A percentile compares a stretch with the other conserved stretches of the same genome.
These are phyloP conservation scores for Apiospora phragmitis DNA, from an alignment of 2,329 filamentous ascomycete genomes.

Conservation along the genomic window DNA sequence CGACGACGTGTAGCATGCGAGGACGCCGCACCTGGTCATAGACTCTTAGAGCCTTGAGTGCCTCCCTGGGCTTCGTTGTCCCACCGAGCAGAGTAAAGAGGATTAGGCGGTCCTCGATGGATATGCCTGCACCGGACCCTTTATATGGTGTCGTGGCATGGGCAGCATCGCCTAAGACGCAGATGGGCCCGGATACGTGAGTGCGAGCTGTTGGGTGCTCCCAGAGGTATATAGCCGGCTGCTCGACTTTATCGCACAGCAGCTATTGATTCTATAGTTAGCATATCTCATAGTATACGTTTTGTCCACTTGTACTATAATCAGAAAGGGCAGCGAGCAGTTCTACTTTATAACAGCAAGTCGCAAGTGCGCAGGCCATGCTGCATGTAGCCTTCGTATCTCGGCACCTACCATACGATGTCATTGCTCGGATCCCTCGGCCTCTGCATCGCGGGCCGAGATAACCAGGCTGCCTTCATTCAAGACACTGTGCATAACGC, in stretches of 20 bases:
- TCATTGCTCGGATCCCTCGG: not conserved
- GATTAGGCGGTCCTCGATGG: conserved; percentile 10
- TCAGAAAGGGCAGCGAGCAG: not conserved
- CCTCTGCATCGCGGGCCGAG: not conserved
- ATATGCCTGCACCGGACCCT: conserved; percentile 12
- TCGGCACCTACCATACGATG: not conserved
- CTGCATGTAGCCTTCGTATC: not conserved
- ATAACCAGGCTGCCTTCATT: not conserved
- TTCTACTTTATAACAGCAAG: not conserved
- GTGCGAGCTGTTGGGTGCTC: not conserved
- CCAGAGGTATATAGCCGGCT: not conserved
- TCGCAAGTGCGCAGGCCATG: not conserved
- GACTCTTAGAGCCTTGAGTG: not conserved
- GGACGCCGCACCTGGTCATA: not conserved
- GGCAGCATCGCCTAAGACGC: conserved; percentile 10
- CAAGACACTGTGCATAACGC: not conserved
- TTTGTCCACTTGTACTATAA: not conserved
- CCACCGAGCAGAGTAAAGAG: not conserved
- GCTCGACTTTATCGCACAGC: not conserved
- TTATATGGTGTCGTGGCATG: conserved; percentile 12
- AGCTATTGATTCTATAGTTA: not conserved
- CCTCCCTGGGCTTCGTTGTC: not conserved
- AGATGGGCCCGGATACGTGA: conserved; percentile 7
- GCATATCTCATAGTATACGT: not conserved
- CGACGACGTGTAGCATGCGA: not conserved